Evolutionary conservation across 495 filamentous ascomycete genomes (phyloP), one percentile per base, ranked within the genome.

Genomic region (Podospora appendiculata): DNA sequence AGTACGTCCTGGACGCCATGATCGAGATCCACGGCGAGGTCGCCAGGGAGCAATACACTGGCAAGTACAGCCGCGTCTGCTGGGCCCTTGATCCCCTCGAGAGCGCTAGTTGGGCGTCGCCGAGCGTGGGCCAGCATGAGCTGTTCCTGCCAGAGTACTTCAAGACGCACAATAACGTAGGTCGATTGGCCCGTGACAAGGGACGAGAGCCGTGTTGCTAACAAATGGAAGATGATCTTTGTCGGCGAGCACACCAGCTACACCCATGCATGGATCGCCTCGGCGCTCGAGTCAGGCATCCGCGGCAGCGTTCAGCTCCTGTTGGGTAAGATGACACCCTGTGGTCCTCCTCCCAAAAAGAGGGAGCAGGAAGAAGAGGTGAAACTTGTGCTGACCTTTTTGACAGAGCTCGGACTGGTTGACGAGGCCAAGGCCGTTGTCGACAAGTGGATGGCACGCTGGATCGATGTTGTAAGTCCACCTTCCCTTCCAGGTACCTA

Each of bases 191-290:
- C 14, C 16, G 6, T 5, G 10, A 13, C 12, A 13, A 19, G 19
- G 7, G 14, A 14, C 12, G 40, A 34, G 13, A 11, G n/a, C 32
- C 7, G 6, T 33, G 40, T 25, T 48, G 42, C 25, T 16, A 36
- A 8, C n/a, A 36, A n/a, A 8, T 5, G 41, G 16, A 8, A 79
- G 58, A 80, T 82, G 38, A 79, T 87, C 38, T 87, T 87, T 47
- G 70, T 87, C 5, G 84, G 84, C 13, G 84, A 88, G 66, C 84
- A 87, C 61, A 87, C 84, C 0, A 79, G 77, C 44, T 87, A 84
- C 64, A 87, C 84, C n/a, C 84, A 87, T 59, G 83, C 83, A 5
- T 88, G 84, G 84, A 86, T 88, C 44, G 80, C 82, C 19, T 78
- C 77, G 3, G 84, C 84, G 6, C 63, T 88, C 32, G 84, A 87